Percentiles rank a stretch among this genome's conserved stretches.
Conservation (phyloP, 1,284 basidiomycete genomes). For the Naganishia sp. region DNA sequence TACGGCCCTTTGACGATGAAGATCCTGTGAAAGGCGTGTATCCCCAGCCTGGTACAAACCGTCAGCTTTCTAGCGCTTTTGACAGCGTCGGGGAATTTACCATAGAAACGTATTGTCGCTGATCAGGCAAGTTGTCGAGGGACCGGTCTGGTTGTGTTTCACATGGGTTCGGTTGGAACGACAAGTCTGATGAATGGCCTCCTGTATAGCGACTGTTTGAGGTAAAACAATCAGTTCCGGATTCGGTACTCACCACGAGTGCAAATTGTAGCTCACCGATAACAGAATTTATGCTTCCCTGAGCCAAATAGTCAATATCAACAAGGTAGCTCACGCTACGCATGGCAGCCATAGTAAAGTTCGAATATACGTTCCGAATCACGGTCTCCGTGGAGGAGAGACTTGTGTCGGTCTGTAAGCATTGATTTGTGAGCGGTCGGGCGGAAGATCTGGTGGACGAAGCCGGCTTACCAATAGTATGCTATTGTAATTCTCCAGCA, state of each 20-base stretch:
- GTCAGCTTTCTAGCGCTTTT: background rate
- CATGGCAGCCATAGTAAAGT: constrained; percentile 79
- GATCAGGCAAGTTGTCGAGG: constrained; percentile 4
- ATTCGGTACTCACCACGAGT: background rate
- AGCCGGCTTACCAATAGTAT: constrained; percentile 46
- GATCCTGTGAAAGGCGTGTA: constrained; percentile 13
- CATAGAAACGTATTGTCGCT: constrained; percentile 18
- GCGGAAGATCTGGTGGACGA: constrained; percentile 3
- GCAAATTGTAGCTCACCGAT: background rate
- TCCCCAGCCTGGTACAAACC: background rate
- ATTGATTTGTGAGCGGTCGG: constrained; percentile 16
- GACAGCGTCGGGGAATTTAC: background rate
- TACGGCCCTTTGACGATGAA: constrained; percentile 13
- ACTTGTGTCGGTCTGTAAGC: constrained; percentile 62
- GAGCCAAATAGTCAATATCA: constrained; percentile 23
- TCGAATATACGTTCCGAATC: constrained; percentile 81
- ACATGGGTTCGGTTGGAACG: constrained; percentile 18
- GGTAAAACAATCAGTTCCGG: background rate
- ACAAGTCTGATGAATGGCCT: constrained; percentile 20
- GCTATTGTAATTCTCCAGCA: constrained; percentile 54
- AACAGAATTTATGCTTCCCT: constrained; percentile 5
- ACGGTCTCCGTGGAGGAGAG: constrained; percentile 69
- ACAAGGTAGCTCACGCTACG: constrained; percentile 83
- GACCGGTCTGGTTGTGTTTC: constrained; percentile 1
- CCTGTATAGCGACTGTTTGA: constrained; percentile 6